These are phyloP conservation scores for Pyrenophora tritici-repentis DNA, from an alignment of 2,329 filamentous ascomycete genomes.

Conservation along the genomic window DNA sequence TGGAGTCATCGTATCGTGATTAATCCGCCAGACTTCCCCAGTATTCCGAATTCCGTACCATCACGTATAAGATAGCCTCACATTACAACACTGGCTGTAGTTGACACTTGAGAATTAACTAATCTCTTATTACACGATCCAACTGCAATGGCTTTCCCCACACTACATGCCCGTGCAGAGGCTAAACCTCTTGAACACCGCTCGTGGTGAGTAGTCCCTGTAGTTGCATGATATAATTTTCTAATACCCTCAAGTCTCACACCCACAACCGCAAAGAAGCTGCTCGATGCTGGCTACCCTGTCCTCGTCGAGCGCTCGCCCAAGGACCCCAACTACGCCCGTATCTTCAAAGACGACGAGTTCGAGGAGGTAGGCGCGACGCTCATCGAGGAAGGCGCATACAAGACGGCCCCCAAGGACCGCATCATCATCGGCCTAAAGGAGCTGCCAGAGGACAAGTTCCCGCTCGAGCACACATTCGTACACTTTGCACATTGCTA, in stretches of 20 bases:
- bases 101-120: conserved; percentile 12
- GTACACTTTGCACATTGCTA: conserved; percentile 52
- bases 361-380: conserved; percentile 47
- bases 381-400: conserved; percentile 46
- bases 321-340: conserved; percentile 44
- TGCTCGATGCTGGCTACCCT: conserved; percentile 49
- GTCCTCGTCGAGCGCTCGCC: conserved; percentile 49
- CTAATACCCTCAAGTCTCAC: conserved; percentile 31
- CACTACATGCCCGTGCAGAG: conserved; percentile 50
- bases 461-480: conserved; percentile 48
- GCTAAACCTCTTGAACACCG: conserved; percentile 50
- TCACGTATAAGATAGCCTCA: conserved; percentile 6
- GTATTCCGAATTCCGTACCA: conserved; percentile 26
- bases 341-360: conserved; percentile 51
- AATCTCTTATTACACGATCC: background rate
- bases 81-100: conserved; percentile 8
- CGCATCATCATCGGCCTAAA: conserved; percentile 51
- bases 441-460: conserved; percentile 48
- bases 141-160: conserved; percentile 42
- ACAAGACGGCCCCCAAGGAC: conserved; percentile 46
- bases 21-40: conserved; percentile 9
- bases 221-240: background rate
- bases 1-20: conserved; percentile 32
- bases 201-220: conserved; percentile 23
- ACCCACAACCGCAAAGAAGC: conserved; percentile 47